Conservation (phyloP, 108 stramenopile genomes). For the Cyclotella cryptica region DNA sequence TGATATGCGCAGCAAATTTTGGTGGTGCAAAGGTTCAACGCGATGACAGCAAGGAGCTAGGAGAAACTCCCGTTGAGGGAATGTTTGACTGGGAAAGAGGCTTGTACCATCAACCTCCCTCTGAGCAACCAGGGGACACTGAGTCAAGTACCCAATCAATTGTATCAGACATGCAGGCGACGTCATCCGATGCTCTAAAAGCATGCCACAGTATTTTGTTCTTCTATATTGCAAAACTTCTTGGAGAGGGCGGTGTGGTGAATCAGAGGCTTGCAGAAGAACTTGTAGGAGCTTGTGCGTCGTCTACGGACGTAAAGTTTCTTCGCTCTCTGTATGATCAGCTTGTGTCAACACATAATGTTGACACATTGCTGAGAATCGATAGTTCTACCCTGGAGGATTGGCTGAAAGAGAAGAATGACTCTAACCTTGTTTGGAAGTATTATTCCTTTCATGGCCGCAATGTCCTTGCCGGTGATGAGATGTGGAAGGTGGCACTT, state of each 20-base stretch:
- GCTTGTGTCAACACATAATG: constrained; percentile 65
- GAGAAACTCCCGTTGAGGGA: constrained; percentile 30
- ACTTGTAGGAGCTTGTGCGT: constrained; percentile 71
- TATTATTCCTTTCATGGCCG: constrained; percentile 78
- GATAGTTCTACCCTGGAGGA: constrained; percentile 71
- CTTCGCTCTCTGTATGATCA: constrained; percentile 70
- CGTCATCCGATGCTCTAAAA: constrained; percentile 68
- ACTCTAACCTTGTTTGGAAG: constrained; percentile 66
- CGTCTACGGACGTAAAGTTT: constrained; percentile 68
- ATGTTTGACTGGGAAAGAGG: constrained; percentile 77
- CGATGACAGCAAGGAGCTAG: constrained; percentile 42
- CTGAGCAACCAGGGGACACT: constrained; percentile 10
- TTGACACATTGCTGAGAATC: constrained; percentile 72
- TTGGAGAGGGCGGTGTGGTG: constrained; percentile 49
- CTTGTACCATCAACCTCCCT: constrained; percentile 69
- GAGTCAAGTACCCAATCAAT: constrained; percentile 46
- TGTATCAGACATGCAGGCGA: constrained; percentile 65
- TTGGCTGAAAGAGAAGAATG: constrained; percentile 69
- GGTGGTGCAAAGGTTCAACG: constrained; percentile 42
- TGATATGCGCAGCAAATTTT: constrained; percentile 83
- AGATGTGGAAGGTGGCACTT: constrained; percentile 60
- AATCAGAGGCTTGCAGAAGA: constrained; percentile 52
- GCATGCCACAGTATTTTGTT: constrained; percentile 84
- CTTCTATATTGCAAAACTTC: constrained; percentile 64
- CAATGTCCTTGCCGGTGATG: constrained; percentile 69